Conservation (phyloP, 768 basidiomycete species). For the Gloeopeniophorella convolvens region DNA sequence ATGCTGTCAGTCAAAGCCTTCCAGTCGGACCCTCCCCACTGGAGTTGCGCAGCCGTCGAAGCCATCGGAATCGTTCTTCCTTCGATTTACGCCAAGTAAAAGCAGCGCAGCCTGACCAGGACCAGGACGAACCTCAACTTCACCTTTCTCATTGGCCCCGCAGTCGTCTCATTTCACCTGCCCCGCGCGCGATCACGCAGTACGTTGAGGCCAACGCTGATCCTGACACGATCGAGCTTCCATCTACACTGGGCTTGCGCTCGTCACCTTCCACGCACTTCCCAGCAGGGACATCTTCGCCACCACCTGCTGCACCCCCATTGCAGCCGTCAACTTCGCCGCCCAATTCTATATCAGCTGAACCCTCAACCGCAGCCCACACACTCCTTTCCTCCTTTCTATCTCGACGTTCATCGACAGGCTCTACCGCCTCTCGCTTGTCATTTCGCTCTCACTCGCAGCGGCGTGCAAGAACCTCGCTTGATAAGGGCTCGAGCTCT, state of each 20-base stretch:
- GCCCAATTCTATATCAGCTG: conserved; percentile 1
- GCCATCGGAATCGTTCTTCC: conserved; percentile 9
- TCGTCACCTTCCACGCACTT: conserved; percentile 18
- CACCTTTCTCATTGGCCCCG: conserved; percentile 47
- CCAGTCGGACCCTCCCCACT: conserved; percentile 21
- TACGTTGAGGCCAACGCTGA: conserved; percentile 56
- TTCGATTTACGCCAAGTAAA: conserved; percentile 5
- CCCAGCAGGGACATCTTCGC: conserved; percentile 20
- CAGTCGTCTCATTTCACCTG: conserved; percentile 51
- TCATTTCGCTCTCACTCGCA: conserved; percentile 2
- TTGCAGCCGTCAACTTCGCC: neutral
- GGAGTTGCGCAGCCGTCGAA: neutral
- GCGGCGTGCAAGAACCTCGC: neutral
- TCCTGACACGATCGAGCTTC: conserved; percentile 48
- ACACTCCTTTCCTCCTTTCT: conserved; percentile 57
- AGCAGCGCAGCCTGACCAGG: neutral
- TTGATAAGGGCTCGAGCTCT: neutral
- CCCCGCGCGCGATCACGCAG: conserved; percentile 72
- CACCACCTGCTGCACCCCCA: neutral
- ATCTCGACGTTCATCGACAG: conserved; percentile 15
- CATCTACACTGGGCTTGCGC: conserved; percentile 66
- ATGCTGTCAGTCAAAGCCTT: conserved; percentile 27
- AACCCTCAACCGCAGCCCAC: conserved; percentile 47
- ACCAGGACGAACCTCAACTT: conserved; percentile 34
- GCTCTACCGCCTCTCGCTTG: conserved; percentile 6